phyloP scores from a whole-genome alignment of 306 rosid genomes.

The Vigna radiata region DNA sequence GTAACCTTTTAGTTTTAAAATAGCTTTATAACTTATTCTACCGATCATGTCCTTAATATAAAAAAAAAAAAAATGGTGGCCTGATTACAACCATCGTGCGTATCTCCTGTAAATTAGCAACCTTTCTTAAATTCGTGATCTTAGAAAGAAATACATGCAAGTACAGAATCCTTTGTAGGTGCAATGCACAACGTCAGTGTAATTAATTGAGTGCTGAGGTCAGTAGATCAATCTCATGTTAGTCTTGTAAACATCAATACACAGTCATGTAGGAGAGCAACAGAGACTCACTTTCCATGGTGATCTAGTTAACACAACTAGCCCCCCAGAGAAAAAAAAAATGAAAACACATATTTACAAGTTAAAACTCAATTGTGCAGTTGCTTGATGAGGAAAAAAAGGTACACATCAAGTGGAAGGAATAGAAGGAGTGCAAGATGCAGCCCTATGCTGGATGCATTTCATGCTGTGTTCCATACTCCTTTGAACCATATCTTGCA shows the following conservation, averaged over 20 bases:
- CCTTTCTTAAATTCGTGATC: neutral
- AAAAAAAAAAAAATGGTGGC: too few species aligned
- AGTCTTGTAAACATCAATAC: conserved; percentile 52
- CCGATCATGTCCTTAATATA: too few species aligned
- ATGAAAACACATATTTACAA: conserved; percentile 47
- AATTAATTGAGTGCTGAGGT: conserved; percentile 45
- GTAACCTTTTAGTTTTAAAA: too few species aligned
- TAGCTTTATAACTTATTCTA: too few species aligned
- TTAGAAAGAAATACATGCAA: conserved; percentile 14
- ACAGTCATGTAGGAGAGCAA: conserved; percentile 46
- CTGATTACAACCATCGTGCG: neutral
- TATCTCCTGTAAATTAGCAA: neutral
- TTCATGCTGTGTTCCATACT: conserved; percentile 77
- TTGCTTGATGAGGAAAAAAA: conserved; percentile 45
- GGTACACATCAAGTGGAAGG: conserved; percentile 50
- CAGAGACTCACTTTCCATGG: conserved; percentile 35
- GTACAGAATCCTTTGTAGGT: conserved; percentile 38
- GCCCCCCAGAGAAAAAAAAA: conserved; percentile 44
- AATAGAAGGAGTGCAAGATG: conserved; percentile 62
- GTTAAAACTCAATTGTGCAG: conserved; percentile 47
- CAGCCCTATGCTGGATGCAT: conserved; percentile 59
- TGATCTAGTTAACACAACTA: conserved; percentile 42
- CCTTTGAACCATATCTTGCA: conserved; percentile 85
- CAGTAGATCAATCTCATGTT: conserved; percentile 41
- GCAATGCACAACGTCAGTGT: conserved; percentile 30